These are phyloP conservation scores for Aspergillus incahuasiensis DNA, from an alignment of 495 filamentous ascomycete species.

Conservation along the genomic window DNA sequence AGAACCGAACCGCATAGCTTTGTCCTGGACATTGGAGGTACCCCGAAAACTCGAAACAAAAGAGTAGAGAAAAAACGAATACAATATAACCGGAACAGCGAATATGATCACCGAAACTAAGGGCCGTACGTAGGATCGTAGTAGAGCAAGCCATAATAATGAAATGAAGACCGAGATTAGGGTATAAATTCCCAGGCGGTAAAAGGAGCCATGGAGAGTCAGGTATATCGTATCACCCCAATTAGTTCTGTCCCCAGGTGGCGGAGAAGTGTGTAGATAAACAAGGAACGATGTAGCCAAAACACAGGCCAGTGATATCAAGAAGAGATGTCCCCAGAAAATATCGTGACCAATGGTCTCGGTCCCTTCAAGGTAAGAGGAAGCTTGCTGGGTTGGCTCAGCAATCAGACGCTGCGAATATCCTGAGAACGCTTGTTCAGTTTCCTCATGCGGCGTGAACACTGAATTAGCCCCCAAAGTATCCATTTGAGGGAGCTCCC, in stretches of 20 bases:
- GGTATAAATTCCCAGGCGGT: conserved; percentile 85
- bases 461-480: conserved; percentile 30
- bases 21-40: conserved; percentile 73
- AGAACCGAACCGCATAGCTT: conserved; percentile 82
- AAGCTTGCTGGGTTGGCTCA: conserved; percentile 32
- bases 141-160: conserved; percentile 81
- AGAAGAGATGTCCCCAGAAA: conserved; percentile 88
- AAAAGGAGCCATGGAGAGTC: conserved; percentile 78
- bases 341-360: conserved; percentile 68
- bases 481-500: conserved; percentile 37
- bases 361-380: conserved; percentile 46
- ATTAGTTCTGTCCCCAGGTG: conserved; percentile 54
- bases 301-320: conserved; percentile 76
- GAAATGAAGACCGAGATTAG: conserved; percentile 84
- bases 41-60: conserved; percentile 84
- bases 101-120: conserved; percentile 74
- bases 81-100: conserved; percentile 77
- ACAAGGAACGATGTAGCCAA: conserved; percentile 85
- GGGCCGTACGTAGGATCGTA: conserved; percentile 78
- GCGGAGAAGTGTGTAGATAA: conserved; percentile 76
- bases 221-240: conserved; percentile 91
- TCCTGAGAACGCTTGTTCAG: conserved; percentile 35
- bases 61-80: conserved; percentile 85
- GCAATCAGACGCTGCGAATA: conserved; percentile 41
- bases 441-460: conserved; percentile 46